These are phyloP conservation scores for Kodamaea fungicola DNA, from an alignment of 1,139 yeast species.

Conservation along the genomic window DNA sequence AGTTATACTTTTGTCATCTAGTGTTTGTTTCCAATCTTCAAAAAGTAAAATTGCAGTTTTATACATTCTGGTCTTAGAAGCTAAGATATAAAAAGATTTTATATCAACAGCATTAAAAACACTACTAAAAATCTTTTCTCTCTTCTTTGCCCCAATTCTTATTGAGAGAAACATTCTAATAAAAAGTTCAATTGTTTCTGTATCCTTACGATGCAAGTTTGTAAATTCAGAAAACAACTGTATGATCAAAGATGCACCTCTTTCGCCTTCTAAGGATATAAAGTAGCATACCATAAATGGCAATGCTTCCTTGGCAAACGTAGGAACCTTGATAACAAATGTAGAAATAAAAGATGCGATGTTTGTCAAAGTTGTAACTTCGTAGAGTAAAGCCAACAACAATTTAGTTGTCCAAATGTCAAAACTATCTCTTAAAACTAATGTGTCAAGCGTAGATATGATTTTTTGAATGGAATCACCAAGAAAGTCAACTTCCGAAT, in stretches of 20 bases:
- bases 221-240: constrained; percentile 12
- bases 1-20: constrained; percentile 1
- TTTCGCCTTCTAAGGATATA: constrained; percentile 14
- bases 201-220: constrained; percentile 8
- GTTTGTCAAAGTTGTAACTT: constrained; percentile 22
- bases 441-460: constrained; percentile 9
- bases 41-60: constrained; percentile 52
- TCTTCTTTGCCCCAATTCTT: constrained; percentile 41
- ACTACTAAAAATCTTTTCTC: constrained; percentile 25
- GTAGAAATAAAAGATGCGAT: constrained; percentile 23
- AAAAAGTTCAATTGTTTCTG: constrained; percentile 22
- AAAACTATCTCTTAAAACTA: constrained; percentile 8
- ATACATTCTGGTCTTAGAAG: constrained; percentile 33
- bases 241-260: constrained; percentile 9
- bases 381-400: constrained; percentile 31
- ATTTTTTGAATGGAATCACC: constrained; percentile 14
- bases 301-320: constrained; percentile 20
- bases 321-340: constrained; percentile 21
- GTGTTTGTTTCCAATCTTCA: constrained; percentile 43
- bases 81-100: constrained; percentile 26
- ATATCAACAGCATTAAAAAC: constrained; percentile 36
- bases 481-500: constrained; percentile 13
- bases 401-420: constrained; percentile 30
- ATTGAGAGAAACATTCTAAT: constrained; percentile 39
- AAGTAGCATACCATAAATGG: constrained; percentile 25